A percentile compares a stretch with the other conserved stretches of the same genome.
These are phyloP conservation scores for Tylopilus rubrobrunneus DNA, from an alignment of 768 basidiomycete species.

Conservation along the genomic window DNA sequence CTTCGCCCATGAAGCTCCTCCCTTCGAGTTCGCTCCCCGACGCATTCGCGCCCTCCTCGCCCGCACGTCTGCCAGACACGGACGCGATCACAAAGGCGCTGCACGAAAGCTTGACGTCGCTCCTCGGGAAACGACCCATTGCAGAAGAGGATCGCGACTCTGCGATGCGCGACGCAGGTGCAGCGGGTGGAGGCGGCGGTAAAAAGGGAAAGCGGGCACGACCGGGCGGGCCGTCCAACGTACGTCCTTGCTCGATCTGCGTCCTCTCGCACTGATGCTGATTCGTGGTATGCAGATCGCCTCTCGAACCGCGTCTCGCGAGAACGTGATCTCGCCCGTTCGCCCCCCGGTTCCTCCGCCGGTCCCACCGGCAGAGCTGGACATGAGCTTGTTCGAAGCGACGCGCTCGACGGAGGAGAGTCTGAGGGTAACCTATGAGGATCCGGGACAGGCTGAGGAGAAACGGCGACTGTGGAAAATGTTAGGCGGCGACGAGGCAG, in stretches of 20 bases:
- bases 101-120: conserved; percentile 62
- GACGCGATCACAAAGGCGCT: conserved; percentile 53
- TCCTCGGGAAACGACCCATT: conserved; percentile 64
- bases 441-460: conserved; percentile 60
- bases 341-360: conserved; percentile 5
- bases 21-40: conserved; percentile 15
- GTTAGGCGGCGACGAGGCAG: conserved; percentile 31
- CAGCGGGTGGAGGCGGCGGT: background rate
- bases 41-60: conserved; percentile 18
- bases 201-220: conserved; percentile 36
- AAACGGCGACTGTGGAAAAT: conserved; percentile 54
- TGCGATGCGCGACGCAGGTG: conserved; percentile 10
- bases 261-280: background rate
- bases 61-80: conserved; percentile 37
- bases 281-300: conserved; percentile 7
- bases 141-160: conserved; percentile 36
- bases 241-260: conserved; percentile 9
- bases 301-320: conserved; percentile 38
- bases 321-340: conserved; percentile 15
- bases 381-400: conserved; percentile 27
- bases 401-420: conserved; percentile 37
- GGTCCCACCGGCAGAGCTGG: conserved; percentile 18
- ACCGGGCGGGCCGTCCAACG: conserved; percentile 36
- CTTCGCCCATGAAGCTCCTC: conserved; percentile 49
- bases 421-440: conserved; percentile 62